Evolutionary conservation across 352 stramenopile genomes (phyloP), one percentile per base, ranked within the genome.

Genomic region (Pythium utonaiense): DNA sequence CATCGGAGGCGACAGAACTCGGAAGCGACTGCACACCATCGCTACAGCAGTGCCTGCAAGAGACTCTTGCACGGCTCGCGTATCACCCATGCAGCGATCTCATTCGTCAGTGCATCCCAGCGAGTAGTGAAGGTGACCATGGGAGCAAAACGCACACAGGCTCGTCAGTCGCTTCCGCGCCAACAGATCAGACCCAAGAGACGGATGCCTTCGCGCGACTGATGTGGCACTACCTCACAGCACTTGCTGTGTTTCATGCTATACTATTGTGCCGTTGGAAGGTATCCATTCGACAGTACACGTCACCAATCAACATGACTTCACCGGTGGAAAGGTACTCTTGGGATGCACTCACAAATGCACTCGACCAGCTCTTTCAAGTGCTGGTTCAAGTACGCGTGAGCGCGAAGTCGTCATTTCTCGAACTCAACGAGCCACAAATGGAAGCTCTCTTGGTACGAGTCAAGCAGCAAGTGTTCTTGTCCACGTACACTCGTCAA

Each of bases 181-280:
- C 67, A 5, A 66, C 47, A 27, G 5, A 63, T 22, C 16, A 28
- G 45, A 51, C 6, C 47, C 51, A 56, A 48, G 51, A 58, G 2
- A 6, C 31, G 12, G 25, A 25, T 25, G 9, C 33, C 10, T 28
- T 61, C 14, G 22, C 47, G 0, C 12, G 25, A 28, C 19, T 49
- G 38, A 30, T 71, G 19, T 72, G 71, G 74, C 59, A 73, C 17
- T 34, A 75, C 6, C 25, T 89, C 9, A 78, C 56, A 17, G 54
- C 65, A 1, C 60, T 89, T 8, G 53, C 85, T 9, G 40, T 87
- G 13, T 84, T 77, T 31, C 79, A 89, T 17, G 21, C 71, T 1
- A 40, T 59, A 3, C n/a, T 84, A 13, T 19, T 41, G 7, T 71
- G 73, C 21, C 72, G 75, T 14, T 52, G 60, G 44, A 50, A 67